Conservation (phyloP, 2,329 filamentous ascomycete species). For the Botryotinia convoluta region DNA sequence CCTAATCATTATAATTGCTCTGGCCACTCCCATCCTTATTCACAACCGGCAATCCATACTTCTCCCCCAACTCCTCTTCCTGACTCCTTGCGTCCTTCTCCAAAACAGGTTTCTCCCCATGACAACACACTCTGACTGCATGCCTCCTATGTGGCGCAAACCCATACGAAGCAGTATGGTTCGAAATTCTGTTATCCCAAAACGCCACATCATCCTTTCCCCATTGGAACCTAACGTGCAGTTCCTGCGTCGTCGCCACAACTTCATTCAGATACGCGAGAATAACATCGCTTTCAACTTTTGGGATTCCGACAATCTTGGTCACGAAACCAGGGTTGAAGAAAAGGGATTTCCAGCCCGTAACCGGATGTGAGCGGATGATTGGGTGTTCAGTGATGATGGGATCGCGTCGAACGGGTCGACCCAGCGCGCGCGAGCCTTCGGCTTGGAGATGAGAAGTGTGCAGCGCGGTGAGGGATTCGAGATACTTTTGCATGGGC, state of each 20-base stretch:
- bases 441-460: slow-evolving; percentile 54
- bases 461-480: slow-evolving; percentile 54
- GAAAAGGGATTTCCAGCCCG: slow-evolving; percentile 60
- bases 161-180: slow-evolving; percentile 55
- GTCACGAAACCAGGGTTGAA: slow-evolving; percentile 58
- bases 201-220: slow-evolving; percentile 62
- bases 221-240: slow-evolving; percentile 67
- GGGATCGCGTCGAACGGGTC: slow-evolving; percentile 50
- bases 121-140: slow-evolving; percentile 42
- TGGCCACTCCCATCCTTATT: slow-evolving; percentile 55
- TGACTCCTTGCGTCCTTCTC: slow-evolving; percentile 45
- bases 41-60: slow-evolving; percentile 48
- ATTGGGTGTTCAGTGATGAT: slow-evolving; percentile 56
- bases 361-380: slow-evolving; percentile 58
- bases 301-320: slow-evolving; percentile 56
- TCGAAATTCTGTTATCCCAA: slow-evolving; percentile 61
- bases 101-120: slow-evolving; percentile 37
- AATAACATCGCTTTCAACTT: slow-evolving; percentile 53
- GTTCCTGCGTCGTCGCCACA: slow-evolving; percentile 59
- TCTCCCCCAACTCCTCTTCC: slow-evolving; percentile 50
- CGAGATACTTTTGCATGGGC: slow-evolving; percentile 57
- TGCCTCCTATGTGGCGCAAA: slow-evolving; percentile 56
- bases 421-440: slow-evolving; percentile 39
- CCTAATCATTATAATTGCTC: slow-evolving; percentile 56
- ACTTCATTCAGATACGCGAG: slow-evolving; percentile 53